These are phyloP conservation scores for Comarum palustre DNA, from an alignment of 306 rosid species.

Conservation along the genomic window DNA sequence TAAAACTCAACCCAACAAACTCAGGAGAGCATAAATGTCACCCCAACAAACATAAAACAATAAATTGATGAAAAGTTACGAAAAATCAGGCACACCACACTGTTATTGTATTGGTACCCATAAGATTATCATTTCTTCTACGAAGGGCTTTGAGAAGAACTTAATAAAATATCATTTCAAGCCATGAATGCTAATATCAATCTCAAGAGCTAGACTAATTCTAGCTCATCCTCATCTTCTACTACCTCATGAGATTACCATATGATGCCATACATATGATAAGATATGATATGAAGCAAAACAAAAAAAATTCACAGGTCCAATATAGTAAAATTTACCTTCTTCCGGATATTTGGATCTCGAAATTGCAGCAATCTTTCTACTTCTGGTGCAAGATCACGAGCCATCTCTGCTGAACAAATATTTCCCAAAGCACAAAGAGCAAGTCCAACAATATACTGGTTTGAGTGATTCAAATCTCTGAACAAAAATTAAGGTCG, in stretches of 20 bases:
- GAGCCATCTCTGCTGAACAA: constrained; percentile 99
- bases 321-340: constrained; percentile 42
- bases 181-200: too few relatives aligned
- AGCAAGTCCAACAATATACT: constrained; percentile 98
- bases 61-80: not conserved
- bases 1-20: not conserved
- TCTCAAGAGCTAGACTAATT: too few relatives aligned
- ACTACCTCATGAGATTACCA: too few relatives aligned
- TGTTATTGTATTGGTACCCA: too few relatives aligned
- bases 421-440: constrained; percentile 98
- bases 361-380: constrained; percentile 90
- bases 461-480: constrained; percentile 94
- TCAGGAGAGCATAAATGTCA: not conserved
- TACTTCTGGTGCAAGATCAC: constrained; percentile 98
- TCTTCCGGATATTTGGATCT: constrained; percentile 92
- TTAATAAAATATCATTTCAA: too few relatives aligned
- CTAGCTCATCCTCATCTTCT: too few relatives aligned
- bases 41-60: constrained; percentile 19
- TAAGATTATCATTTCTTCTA: too few relatives aligned
- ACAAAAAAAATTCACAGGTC: not conserved
- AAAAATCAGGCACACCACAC: too few relatives aligned
- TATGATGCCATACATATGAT: too few relatives aligned
- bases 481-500: constrained; percentile 68
- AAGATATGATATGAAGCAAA: too few relatives aligned
- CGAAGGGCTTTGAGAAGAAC: too few relatives aligned